These are phyloP conservation scores for Cicer cuneatum DNA, from an alignment of 306 rosid genomes.

Conservation along the genomic window DNA sequence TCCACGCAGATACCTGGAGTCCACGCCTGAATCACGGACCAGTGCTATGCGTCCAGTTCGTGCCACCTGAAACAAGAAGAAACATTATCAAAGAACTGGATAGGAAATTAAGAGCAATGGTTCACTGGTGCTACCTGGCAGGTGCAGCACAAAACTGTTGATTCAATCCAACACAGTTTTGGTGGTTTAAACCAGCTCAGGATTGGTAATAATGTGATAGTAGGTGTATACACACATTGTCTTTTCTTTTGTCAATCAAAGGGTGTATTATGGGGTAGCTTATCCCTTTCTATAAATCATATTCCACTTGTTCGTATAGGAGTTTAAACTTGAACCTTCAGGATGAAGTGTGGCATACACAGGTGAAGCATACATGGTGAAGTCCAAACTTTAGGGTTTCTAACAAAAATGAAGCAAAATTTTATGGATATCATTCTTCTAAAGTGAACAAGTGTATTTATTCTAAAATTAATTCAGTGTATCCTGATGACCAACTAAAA, in stretches of 20 bases:
- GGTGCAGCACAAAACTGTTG: conserved; percentile 1
- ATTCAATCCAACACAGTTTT: neutral
- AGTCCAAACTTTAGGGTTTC: neutral
- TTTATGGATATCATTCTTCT: neutral
- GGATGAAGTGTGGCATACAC: neutral
- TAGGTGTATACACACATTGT: neutral
- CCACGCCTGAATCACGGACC: conserved; percentile 82
- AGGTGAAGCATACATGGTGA: neutral
- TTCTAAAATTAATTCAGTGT: neutral
- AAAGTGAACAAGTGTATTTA: neutral
- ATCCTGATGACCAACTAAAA: neutral
- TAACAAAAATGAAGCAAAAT: neutral
- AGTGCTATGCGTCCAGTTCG: conserved; percentile 84
- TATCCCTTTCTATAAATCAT: conserved; percentile 1
- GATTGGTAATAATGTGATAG: conserved; percentile 20
- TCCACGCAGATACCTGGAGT: conserved; percentile 78
- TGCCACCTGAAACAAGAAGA: conserved; percentile 65
- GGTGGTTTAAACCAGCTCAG: neutral
- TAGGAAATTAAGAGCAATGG: neutral
- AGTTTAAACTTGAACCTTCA: neutral
- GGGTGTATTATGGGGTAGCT: neutral
- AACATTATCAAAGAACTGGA: conserved; percentile 8
- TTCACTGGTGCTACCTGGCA: neutral
- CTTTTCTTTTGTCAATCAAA: conserved; percentile 1
- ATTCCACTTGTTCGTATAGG: neutral